Evolutionary conservation across 2,329 filamentous ascomycete species (phyloP), one percentile per base, ranked within the genome.

Genomic region (Lasiodiplodia hormozganensis): DNA sequence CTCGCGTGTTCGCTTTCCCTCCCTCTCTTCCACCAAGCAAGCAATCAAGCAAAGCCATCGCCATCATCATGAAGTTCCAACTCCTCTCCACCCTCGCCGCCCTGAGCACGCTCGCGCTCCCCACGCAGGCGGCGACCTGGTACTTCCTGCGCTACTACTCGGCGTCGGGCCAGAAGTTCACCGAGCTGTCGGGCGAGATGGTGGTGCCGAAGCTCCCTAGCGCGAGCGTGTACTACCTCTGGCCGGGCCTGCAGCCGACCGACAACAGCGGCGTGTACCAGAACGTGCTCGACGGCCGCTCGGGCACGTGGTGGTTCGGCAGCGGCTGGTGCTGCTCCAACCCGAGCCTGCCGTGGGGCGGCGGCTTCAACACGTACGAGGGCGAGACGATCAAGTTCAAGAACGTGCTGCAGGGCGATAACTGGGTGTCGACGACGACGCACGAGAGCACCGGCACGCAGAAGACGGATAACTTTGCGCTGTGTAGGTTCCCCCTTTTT

Each of bases 261-360:
- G 80, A 81, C 68, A 75, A 75, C 64, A 78, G 74, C 21, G 80
- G 80, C n/a, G 79, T 82, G 4, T 82, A 82, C 69, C 80, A 82
- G 70, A 79, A 80, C 25, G 81, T 82, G 5, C 74, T 82, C 5
- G 81, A 82, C 70, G 80, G 80, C 10, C 71, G 78, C 0, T 78
- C 74, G 10, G 80, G 81, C 1, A 79, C 77, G 0, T 82, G 81
- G 80, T 81, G 77, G 76, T 80, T 83, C 60, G 80, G 79, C 8
- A 76, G 74, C 12, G 80, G 81, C 0, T 82, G 80, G 81, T 82
- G 81, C 68, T 82, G 80, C 69, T 76, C 73, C 6, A 80, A 82
- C 65, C 81, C 80, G 0, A 76, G 70, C 12, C 70, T 82, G 34
- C 73, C 77, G 0, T 82, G 80, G 79, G 65, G 80, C 7, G 72